Conservation (phyloP, 306 rosid species). For the Cucumis hystrix region DNA sequence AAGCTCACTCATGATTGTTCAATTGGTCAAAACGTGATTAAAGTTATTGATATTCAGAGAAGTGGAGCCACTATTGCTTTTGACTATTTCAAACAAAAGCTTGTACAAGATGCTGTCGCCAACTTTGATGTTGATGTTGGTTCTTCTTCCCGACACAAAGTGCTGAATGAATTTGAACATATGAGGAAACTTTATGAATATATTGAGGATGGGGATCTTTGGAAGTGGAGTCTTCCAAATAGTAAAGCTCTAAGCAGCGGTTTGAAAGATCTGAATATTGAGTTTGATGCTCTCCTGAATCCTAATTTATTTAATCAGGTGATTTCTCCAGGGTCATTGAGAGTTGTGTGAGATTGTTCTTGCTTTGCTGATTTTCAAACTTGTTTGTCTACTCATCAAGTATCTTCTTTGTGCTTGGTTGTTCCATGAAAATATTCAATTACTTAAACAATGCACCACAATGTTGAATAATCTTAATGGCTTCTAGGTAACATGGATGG, state of each 20-base stretch:
- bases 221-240: slow-evolving; percentile 72
- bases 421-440: neutral
- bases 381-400: neutral
- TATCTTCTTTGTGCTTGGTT: neutral
- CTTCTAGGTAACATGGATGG: neutral
- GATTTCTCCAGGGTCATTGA: neutral
- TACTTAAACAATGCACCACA: neutral
- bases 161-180: slow-evolving; percentile 34
- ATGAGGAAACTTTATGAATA: slow-evolving; percentile 36
- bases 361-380: neutral
- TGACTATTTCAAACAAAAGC: slow-evolving; percentile 61
- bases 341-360: neutral
- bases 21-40: slow-evolving; percentile 27
- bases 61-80: slow-evolving; percentile 93
- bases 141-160: slow-evolving; percentile 8
- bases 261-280: slow-evolving; percentile 50
- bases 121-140: neutral
- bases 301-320: slow-evolving; percentile 63
- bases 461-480: neutral
- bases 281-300: slow-evolving; percentile 37
- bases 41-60: slow-evolving; percentile 53
- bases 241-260: slow-evolving; percentile 84
- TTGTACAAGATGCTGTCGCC: slow-evolving; percentile 2
- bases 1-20: slow-evolving; percentile 13
- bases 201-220: slow-evolving; percentile 84